phyloP scores from a whole-genome alignment of 805 yeast genomes.

The Kodamaea kaohsiungensis region DNA sequence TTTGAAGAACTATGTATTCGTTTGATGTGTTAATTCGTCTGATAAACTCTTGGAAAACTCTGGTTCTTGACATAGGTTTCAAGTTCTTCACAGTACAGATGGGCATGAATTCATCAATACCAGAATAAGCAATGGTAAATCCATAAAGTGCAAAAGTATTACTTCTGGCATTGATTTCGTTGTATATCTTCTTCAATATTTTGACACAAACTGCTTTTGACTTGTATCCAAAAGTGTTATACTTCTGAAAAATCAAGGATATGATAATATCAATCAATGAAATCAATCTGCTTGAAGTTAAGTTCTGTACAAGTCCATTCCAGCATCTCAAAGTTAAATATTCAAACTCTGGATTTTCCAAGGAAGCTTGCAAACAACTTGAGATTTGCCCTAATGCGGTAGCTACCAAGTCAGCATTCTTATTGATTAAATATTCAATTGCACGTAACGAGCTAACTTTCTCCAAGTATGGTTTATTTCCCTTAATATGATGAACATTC shows the following conservation, averaged over 20 bases:
- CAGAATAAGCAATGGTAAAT: constrained; percentile 49
- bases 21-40: constrained; percentile 62
- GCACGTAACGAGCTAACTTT: constrained; percentile 74
- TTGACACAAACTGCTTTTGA: constrained; percentile 53
- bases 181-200: constrained; percentile 43
- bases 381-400: constrained; percentile 79
- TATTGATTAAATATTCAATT: constrained; percentile 61
- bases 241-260: constrained; percentile 71
- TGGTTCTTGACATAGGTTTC: constrained; percentile 12
- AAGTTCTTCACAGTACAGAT: constrained; percentile 9
- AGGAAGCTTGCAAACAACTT: constrained; percentile 78
- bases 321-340: constrained; percentile 67
- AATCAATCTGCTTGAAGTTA: constrained; percentile 57
- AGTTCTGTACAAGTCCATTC: constrained; percentile 56
- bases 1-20: constrained; percentile 71
- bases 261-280: constrained; percentile 73
- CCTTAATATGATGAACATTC: constrained; percentile 66
- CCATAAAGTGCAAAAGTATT: constrained; percentile 52
- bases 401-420: constrained; percentile 53
- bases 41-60: constrained; percentile 50
- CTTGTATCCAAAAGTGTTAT: constrained; percentile 50
- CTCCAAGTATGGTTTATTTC: constrained; percentile 57
- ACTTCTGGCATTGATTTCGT: constrained; percentile 31
- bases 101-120: constrained; percentile 22
- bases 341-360: constrained; percentile 63